Conservation (phyloP, 2,329 filamentous ascomycete genomes). For the Trichoderma guizhouense region DNA sequence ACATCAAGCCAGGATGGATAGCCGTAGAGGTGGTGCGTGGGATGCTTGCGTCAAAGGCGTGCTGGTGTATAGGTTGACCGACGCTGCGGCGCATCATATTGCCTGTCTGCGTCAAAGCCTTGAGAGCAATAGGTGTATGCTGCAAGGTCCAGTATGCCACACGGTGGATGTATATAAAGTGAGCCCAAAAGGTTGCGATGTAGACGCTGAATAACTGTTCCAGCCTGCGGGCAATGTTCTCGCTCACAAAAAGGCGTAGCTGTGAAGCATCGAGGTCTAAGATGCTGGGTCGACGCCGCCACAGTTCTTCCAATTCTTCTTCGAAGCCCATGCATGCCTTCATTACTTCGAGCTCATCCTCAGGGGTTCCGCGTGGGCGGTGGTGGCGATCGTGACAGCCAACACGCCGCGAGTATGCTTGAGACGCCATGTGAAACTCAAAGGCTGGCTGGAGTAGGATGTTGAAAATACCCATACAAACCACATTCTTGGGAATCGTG, state of each 20-base stretch:
- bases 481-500: background rate
- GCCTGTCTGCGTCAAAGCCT: background rate
- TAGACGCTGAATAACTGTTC: constrained; percentile 4
- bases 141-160: background rate
- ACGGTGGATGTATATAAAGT: background rate
- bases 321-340: constrained; percentile 1
- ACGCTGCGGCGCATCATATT: constrained; percentile 1
- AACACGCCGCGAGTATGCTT: background rate
- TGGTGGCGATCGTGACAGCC: constrained; percentile 5
- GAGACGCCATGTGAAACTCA: background rate
- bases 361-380: background rate
- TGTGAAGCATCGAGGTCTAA: background rate
- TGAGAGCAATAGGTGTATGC: background rate
- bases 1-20: constrained; percentile 6
- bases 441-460: background rate
- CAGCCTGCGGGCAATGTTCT: background rate
- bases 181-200: background rate
- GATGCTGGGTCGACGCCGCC: background rate
- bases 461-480: background rate
- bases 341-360: background rate
- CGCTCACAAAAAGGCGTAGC: background rate
- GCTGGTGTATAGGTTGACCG: background rate
- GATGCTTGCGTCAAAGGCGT: background rate
- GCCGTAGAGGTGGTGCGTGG: background rate
- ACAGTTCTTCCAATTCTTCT: background rate